Conservation (phyloP, 2,329 filamentous ascomycete species). For the Leptographium radiaticola region DNA sequence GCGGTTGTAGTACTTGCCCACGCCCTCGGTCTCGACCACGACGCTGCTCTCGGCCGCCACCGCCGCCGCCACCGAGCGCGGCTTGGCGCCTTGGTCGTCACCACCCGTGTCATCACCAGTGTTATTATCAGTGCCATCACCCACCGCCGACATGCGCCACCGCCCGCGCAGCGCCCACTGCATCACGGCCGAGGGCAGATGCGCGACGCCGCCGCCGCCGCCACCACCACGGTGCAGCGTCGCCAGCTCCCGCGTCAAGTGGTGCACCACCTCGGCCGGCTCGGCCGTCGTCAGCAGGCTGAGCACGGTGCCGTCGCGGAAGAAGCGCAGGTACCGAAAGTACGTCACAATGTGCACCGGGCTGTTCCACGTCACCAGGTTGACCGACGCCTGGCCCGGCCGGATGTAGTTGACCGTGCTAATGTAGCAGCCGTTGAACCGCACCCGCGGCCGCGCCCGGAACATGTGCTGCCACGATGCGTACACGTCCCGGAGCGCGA, state of each 20-base stretch:
- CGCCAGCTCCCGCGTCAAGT: conserved; percentile 61
- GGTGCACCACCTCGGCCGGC: conserved; percentile 75
- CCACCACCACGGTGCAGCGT: conserved; percentile 21
- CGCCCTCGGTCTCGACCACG: conserved; percentile 77
- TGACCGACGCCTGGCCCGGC: conserved; percentile 58
- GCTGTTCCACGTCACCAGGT: conserved; percentile 60
- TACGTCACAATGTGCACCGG: conserved; percentile 95
- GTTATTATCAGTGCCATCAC: not conserved
- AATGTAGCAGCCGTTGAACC: conserved; percentile 95
- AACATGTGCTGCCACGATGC: conserved; percentile 58
- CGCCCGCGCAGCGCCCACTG: conserved; percentile 50
- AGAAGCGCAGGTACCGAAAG: conserved; percentile 92
- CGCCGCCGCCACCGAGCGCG: conserved; percentile 12
- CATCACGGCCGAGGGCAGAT: conserved; percentile 43
- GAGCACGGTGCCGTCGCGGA: conserved; percentile 75
- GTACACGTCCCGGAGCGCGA: conserved; percentile 26
- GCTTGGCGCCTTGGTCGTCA: conserved; percentile 8
- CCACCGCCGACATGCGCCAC: conserved; percentile 31
- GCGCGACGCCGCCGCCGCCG: conserved; percentile 14
- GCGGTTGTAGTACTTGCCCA: conserved; percentile 70
- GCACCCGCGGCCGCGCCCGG: conserved; percentile 67
- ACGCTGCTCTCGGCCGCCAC: conserved; percentile 51
- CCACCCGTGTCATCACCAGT: conserved; percentile 13
- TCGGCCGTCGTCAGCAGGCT: conserved; percentile 70
- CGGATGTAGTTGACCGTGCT: conserved; percentile 92